Conservation (phyloP, 2,329 filamentous ascomycete species). For the Westerdykella aurantiaca region DNA sequence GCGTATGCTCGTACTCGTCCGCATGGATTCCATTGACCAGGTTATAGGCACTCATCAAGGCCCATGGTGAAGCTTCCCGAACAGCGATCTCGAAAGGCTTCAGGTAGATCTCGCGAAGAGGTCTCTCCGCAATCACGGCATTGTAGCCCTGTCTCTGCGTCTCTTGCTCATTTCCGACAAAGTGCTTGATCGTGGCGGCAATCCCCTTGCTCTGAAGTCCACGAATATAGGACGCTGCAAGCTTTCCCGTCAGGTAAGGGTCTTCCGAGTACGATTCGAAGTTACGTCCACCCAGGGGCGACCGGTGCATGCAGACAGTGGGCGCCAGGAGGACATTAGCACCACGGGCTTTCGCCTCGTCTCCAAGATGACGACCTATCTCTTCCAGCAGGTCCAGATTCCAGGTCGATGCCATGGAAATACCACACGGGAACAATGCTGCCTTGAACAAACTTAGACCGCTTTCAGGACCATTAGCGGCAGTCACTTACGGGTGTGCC, state of each 20-base stretch:
- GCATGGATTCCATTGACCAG: constrained; percentile 55
- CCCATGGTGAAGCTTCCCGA: constrained; percentile 61
- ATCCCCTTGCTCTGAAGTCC: constrained; percentile 69
- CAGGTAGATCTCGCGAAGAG: constrained; percentile 66
- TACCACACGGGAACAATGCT: constrained; percentile 72
- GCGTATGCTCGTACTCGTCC: constrained; percentile 33
- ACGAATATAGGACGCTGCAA: constrained; percentile 66
- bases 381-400: constrained; percentile 64
- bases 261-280: constrained; percentile 87
- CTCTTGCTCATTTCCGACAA: constrained; percentile 69
- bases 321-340: constrained; percentile 69
- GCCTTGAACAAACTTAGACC: constrained; percentile 45
- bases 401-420: constrained; percentile 75
- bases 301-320: constrained; percentile 75
- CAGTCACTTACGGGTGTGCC: constrained; percentile 36
- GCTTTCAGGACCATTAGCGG: not conserved
- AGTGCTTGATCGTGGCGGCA: constrained; percentile 74
- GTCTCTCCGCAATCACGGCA: constrained; percentile 58
- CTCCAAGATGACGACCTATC: constrained; percentile 64
- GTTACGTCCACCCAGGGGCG: constrained; percentile 75
- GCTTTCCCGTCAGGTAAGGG: constrained; percentile 66
- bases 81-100: constrained; percentile 69
- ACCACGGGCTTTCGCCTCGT: constrained; percentile 67
- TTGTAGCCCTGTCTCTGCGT: constrained; percentile 61
- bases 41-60: constrained; percentile 65